phyloP scores from a whole-genome alignment of 345 rosid genomes.

The Syzygium aqueum region DNA sequence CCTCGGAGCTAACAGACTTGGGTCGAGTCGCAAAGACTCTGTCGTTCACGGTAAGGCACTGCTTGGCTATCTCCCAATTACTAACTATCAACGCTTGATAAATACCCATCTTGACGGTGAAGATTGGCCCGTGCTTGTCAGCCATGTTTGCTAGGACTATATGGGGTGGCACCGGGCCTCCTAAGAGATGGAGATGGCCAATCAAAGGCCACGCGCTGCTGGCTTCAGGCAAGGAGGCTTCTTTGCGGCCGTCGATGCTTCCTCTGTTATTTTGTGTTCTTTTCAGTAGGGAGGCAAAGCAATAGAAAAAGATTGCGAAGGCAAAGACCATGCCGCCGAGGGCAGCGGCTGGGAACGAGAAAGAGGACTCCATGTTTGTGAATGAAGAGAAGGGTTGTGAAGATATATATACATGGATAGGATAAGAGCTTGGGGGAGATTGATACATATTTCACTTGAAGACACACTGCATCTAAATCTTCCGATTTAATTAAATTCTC shows the following conservation, averaged over 20 bases:
- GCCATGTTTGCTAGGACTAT: conserved; percentile 19
- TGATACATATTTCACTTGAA: too few relatives aligned
- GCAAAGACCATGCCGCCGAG: background rate
- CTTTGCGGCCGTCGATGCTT: too few relatives aligned
- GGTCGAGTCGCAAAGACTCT: conserved; percentile 15
- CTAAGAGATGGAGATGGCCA: conserved; percentile 9
- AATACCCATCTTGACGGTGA: conserved; percentile 20
- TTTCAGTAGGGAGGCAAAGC: background rate
- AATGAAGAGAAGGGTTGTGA: background rate
- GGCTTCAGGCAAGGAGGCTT: background rate
- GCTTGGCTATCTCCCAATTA: conserved; percentile 16
- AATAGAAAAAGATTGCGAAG: background rate
- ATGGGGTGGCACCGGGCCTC: conserved; percentile 14
- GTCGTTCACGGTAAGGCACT: conserved; percentile 25
- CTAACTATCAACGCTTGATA: conserved; percentile 12
- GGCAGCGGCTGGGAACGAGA: background rate
- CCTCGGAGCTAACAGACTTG: background rate
- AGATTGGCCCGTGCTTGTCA: conserved; percentile 20
- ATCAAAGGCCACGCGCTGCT: background rate
- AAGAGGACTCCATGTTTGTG: background rate
- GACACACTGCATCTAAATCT: too few relatives aligned
- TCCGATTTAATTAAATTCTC: too few relatives aligned
- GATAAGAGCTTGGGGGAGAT: background rate
- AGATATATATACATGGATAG: too few relatives aligned
- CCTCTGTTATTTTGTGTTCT: background rate